A percentile compares a stretch with the other conserved stretches of the same genome.
Conservation (phyloP, 257 asterid species). For the Forsythia suspensa region DNA sequence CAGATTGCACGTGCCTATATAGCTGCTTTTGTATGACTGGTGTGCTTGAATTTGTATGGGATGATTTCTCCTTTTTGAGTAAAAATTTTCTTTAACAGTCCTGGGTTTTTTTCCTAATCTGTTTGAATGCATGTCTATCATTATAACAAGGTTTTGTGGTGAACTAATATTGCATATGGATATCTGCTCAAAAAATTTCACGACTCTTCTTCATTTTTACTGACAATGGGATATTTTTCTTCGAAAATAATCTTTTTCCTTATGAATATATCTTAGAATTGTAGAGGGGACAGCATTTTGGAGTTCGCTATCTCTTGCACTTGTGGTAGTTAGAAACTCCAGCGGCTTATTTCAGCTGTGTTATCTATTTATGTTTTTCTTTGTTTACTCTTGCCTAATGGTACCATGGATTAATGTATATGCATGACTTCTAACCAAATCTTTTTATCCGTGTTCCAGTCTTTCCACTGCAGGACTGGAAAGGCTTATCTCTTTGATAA, state of each 20-base stretch:
- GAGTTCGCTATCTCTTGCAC: neutral
- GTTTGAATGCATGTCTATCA: neutral
- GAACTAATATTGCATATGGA: neutral
- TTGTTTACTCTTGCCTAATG: constrained; percentile 1
- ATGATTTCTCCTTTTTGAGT: no score
- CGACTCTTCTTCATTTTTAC: neutral
- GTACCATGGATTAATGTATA: constrained; percentile 1
- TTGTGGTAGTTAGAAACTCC: constrained; percentile 3
- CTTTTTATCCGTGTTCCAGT: constrained; percentile 41
- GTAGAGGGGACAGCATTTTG: neutral
- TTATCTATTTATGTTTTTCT: neutral
- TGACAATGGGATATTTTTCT: neutral
- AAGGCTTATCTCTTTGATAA: constrained; percentile 75
- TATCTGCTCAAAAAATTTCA: neutral
- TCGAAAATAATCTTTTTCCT: neutral
- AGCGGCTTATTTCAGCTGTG: constrained; percentile 2
- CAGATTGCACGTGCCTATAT: neutral
- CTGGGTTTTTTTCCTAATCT: neutral
- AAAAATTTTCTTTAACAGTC: neutral
- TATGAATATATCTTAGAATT: neutral
- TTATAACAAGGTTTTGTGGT: neutral
- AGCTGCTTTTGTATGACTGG: neutral
- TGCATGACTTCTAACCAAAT: constrained; percentile 32
- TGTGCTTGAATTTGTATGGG: neutral
- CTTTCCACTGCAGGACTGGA: constrained; percentile 72